Evolutionary conservation across 371 early-diverging fungal species (phyloP).

Genomic region (Circinella umbellata): DNA sequence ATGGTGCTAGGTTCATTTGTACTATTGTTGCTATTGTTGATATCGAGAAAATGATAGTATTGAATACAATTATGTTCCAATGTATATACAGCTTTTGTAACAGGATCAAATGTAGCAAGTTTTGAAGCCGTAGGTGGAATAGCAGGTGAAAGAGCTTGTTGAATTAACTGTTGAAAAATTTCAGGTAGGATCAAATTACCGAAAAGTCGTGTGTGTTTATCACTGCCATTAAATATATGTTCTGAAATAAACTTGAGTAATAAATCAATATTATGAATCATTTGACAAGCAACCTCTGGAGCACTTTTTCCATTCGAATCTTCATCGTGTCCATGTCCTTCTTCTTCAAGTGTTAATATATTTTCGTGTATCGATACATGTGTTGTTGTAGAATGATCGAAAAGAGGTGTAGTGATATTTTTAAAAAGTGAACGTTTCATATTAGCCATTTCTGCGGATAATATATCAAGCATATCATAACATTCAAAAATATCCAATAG

Average conservation of each 20-base stretch:
- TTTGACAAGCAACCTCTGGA: background rate
- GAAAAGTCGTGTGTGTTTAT: constrained; percentile 11
- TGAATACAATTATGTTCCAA: constrained; percentile 23
- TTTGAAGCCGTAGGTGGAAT: constrained; percentile 20
- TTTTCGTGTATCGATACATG: background rate
- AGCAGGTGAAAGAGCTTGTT: constrained; percentile 12
- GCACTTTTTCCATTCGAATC: background rate
- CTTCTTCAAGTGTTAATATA: background rate
- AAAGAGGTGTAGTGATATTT: background rate
- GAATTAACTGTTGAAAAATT: constrained; percentile 16
- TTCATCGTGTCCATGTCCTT: background rate
- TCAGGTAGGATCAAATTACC: constrained; percentile 30
- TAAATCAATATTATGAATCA: background rate
- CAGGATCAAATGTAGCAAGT: constrained; percentile 15
- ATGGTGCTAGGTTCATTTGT: constrained; percentile 5
- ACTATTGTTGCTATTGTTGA: too few species aligned
- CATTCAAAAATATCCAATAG: constrained; percentile 11
- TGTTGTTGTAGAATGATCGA: background rate
- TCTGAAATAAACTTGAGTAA: constrained; percentile 12
- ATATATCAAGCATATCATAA: constrained; percentile 12
- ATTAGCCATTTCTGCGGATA: constrained; percentile 7
- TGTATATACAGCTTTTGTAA: constrained; percentile 2
- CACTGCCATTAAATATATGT: background rate
- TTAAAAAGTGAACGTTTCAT: constrained; percentile 12
- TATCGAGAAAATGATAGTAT: background rate